Evolutionary conservation across 129 eudicot species (phyloP).

Genomic region (Deinandra increscens): DNA sequence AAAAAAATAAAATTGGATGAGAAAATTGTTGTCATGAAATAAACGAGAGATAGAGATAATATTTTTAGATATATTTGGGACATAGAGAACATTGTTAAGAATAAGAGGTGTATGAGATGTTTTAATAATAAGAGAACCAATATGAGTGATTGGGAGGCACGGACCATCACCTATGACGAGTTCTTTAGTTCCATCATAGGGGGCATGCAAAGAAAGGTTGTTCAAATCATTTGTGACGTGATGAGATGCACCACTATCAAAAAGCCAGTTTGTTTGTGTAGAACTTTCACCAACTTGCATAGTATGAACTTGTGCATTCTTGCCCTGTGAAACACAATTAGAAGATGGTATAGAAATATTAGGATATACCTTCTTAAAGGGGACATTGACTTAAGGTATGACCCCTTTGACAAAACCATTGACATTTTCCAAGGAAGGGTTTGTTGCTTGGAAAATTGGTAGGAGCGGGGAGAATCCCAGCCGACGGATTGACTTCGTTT

Average conservation of each 20-base stretch:
- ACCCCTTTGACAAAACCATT: no score
- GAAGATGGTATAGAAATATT: no score
- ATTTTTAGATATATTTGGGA: neutral
- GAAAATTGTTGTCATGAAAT: neutral
- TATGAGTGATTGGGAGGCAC: neutral
- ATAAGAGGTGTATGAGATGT: neutral
- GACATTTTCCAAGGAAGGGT: no score
- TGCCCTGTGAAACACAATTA: no score
- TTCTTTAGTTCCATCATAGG: neutral
- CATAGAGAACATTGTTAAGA: neutral
- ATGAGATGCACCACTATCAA: neutral
- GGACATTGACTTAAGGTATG: no score
- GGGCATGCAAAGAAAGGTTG: neutral
- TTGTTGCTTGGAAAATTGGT: no score
- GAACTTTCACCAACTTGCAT: neutral
- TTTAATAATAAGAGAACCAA: neutral
- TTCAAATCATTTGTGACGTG: neutral
- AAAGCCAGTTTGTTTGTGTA: neutral
- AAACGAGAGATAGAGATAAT: neutral
- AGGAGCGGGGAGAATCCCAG: no score
- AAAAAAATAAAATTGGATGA: neutral
- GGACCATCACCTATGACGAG: neutral
- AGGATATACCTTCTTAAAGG: no score
- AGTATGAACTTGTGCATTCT: neutral
- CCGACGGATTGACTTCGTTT: no score